Evolutionary conservation across 495 filamentous ascomycete species (phyloP).

Genomic region (Mytilinidion resinicola): DNA sequence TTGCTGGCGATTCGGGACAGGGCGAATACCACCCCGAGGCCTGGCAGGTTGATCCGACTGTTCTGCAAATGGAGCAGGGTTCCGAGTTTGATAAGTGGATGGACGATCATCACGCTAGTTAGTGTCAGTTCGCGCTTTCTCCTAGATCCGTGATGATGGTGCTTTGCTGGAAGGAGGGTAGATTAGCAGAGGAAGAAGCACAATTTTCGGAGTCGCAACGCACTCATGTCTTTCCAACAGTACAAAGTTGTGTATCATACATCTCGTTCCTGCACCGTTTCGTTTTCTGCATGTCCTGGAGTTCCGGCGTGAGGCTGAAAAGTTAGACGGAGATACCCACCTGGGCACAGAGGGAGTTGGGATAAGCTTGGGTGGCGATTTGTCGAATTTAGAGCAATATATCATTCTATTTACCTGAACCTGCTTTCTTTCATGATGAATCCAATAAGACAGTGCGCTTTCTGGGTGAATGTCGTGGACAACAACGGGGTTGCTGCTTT

Average conservation of each 20-base stretch:
- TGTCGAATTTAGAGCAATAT: conserved; percentile 3
- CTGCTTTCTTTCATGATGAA: no score
- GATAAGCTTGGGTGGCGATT: conserved; percentile 11
- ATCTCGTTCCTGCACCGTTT: not conserved
- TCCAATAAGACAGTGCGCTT: no score
- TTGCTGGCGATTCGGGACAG: conserved; percentile 11
- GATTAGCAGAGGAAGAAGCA: not conserved
- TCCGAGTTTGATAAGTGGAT: conserved; percentile 37
- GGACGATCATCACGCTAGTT: conserved; percentile 20
- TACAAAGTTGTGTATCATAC: not conserved
- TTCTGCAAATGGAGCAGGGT: conserved; percentile 23
- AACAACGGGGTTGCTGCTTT: no score
- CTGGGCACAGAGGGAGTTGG: not conserved
- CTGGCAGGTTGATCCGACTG: conserved; percentile 27
- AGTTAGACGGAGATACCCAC: conserved; percentile 12
- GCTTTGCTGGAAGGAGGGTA: no score
- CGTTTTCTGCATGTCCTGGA: not conserved
- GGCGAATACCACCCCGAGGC: conserved; percentile 20
- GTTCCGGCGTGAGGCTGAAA: not conserved
- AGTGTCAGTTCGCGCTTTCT: not conserved
- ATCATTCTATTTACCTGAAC: not conserved
- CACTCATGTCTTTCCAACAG: not conserved
- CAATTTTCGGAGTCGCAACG: not conserved
- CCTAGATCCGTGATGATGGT: not conserved
- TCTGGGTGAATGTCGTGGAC: no score